Conservation (phyloP, 768 basidiomycete species). For the Tylopilus felleus region DNA sequence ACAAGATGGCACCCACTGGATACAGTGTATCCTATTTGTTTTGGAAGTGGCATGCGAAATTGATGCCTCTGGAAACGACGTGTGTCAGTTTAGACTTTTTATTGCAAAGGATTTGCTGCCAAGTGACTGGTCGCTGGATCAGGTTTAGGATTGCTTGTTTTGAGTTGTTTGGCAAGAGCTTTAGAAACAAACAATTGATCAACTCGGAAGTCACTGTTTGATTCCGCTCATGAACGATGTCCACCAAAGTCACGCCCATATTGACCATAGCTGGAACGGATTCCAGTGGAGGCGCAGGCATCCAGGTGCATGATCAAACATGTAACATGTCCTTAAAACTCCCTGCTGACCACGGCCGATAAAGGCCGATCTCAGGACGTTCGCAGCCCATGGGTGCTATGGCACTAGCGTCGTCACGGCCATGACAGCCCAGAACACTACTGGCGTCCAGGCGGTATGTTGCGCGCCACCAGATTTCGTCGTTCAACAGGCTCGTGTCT, state of each 20-base stretch:
- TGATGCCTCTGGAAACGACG: too few relatives aligned
- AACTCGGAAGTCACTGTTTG: too few relatives aligned
- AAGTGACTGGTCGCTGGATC: too few relatives aligned
- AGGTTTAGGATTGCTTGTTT: too few relatives aligned
- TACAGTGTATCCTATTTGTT: too few relatives aligned
- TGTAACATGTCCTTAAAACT: not conserved
- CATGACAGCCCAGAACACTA: slow-evolving; percentile 86
- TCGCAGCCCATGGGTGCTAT: slow-evolving; percentile 74
- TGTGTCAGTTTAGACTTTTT: too few relatives aligned
- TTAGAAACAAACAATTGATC: slow-evolving; percentile 29
- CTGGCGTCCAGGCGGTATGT: slow-evolving; percentile 74
- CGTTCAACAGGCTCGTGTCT: slow-evolving; percentile 57
- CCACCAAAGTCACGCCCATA: slow-evolving; percentile 32
- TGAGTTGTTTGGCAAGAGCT: slow-evolving; percentile 28
- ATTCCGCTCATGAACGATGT: slow-evolving; percentile 4
- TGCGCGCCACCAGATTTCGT: slow-evolving; percentile 69
- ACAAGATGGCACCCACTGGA: too few relatives aligned
- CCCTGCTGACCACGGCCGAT: not conserved
- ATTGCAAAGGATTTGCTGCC: too few relatives aligned
- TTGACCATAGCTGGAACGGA: slow-evolving; percentile 82
- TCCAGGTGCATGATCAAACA: slow-evolving; percentile 52
- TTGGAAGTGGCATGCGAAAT: too few relatives aligned
- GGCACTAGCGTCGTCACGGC: slow-evolving; percentile 83
- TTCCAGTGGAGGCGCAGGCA: slow-evolving; percentile 83
- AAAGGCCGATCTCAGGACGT: slow-evolving; percentile 85